Conservation (phyloP, 306 rosid genomes). For the Trifolium pratense region DNA sequence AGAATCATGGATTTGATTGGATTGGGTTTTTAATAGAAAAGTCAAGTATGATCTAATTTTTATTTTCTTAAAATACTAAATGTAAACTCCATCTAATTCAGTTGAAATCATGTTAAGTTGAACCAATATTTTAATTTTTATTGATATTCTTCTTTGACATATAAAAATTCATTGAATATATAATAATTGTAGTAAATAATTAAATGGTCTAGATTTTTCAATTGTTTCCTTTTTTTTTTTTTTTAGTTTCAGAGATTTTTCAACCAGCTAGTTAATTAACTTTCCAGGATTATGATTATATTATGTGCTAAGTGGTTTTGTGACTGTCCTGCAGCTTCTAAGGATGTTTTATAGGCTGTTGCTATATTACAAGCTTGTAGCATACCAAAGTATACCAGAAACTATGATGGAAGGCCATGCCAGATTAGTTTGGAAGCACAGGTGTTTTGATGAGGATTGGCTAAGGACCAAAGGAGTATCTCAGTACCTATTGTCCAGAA, state of each 20-base stretch:
- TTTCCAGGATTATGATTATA: not conserved
- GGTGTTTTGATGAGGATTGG: not conserved
- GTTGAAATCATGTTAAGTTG: not conserved
- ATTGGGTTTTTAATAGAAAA: not conserved
- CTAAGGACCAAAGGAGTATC: not conserved
- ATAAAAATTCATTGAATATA: not conserved
- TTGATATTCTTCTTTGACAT: not conserved
- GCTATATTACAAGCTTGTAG: not conserved
- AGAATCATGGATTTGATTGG: not conserved
- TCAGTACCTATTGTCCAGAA: not conserved
- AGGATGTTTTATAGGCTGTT: no score
- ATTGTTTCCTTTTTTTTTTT: not conserved
- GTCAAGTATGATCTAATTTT: not conserved
- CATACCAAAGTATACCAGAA: not conserved
- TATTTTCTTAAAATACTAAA: not conserved
- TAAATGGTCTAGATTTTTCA: not conserved
- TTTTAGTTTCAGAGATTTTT: not conserved
- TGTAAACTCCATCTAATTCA: slow-evolving; percentile 1
- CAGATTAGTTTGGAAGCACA: not conserved
- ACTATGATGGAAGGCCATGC: not conserved
- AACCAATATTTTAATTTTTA: not conserved
- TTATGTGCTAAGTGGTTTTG: not conserved
- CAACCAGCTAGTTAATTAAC: no score
- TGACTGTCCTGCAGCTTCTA: not conserved
- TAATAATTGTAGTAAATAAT: not conserved